Base-by-base conservation (phyloP, 73 alveolate genomes). In the Stentor coeruleus region DNA sequence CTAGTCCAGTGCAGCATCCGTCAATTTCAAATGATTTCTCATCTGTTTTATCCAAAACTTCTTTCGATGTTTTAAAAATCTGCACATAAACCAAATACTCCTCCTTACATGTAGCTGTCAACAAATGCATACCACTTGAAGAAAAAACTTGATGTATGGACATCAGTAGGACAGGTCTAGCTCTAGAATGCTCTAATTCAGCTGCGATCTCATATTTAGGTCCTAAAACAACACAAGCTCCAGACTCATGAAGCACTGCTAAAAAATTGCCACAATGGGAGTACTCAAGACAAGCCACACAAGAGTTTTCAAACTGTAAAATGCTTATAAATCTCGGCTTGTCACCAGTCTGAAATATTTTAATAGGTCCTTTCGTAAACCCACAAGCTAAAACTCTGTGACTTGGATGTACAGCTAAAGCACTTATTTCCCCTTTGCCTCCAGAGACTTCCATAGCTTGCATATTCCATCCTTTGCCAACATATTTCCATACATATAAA, bases 381-480 rank as follows among this genome's bases (percentile, higher is more conserved):
- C 79, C 79, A 31, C 36, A 20, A 15, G 40, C n/a, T 66, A 66
- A 20, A 14, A 31, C 15, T 2, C 37, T 20, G n/a, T 66, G n/a
- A 66, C 40, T 20, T 11, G 79, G 79, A 33, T 66, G 79, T 66
- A 66, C 79, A 20, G 40, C 39, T 20, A 66, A 20, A 1, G 79
- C 36, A 66, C 49, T 66, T 28, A 66, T 31, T 28, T 66, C n/a
- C 33, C 79, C 79, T 33, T 66, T 66, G n/a, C 79, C 79, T 11
- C 79, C 79, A 26, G 79, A 66, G 33, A 66, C 79, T 1, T 66
- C 79, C 79, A 66, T 66, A 20, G 79, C 79, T 33, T 66, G 79
- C 79, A 66, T 66, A 66, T 66, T 66, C 79, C 79, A 66, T 20
- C 79, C 79, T 66, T 66, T 66, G 2, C 79, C 79, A 26, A 66